These are phyloP conservation scores for Rhynchosporium graminicola DNA, from an alignment of 2,329 filamentous ascomycete genomes.

Conservation along the genomic window DNA sequence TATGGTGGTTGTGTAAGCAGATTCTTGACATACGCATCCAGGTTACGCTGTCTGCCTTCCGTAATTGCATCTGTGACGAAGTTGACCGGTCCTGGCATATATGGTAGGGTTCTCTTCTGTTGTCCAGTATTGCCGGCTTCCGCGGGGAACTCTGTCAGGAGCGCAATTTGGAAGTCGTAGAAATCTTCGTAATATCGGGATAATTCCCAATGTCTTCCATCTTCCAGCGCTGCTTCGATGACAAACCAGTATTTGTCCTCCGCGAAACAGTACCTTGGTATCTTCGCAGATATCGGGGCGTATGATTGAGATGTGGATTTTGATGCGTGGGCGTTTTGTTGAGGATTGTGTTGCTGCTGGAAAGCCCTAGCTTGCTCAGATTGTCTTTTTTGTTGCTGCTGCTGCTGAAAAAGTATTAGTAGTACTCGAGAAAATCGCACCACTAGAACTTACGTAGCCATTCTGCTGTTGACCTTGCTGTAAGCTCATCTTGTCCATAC, in stretches of 20 bases:
- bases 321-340: slow-evolving; percentile 42
- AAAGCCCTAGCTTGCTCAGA: slow-evolving; percentile 33
- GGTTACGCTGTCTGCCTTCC: slow-evolving; percentile 85
- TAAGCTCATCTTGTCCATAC: slow-evolving; percentile 79
- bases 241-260: slow-evolving; percentile 99
- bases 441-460: slow-evolving; percentile 47
- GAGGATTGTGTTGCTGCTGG: slow-evolving; percentile 34
- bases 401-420: slow-evolving; percentile 13
- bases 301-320: slow-evolving; percentile 58
- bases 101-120: slow-evolving; percentile 81
- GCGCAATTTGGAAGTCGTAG: slow-evolving; percentile 96
- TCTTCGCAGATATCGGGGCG: slow-evolving; percentile 79
- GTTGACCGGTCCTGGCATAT: slow-evolving; percentile 97
- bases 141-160: slow-evolving; percentile 87
- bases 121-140: slow-evolving; percentile 85
- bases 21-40: slow-evolving; percentile 95
- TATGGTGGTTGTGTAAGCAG: slow-evolving; percentile 79
- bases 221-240: slow-evolving; percentile 86
- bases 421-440: slow-evolving; percentile 6
- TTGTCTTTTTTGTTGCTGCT: slow-evolving; percentile 31
- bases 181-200: slow-evolving; percentile 98
- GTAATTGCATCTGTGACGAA: slow-evolving; percentile 98
- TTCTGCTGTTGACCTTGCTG: slow-evolving; percentile 56
- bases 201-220: slow-evolving; percentile 89
- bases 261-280: slow-evolving; percentile 91